Conservation (phyloP, 1,139 yeast species). For the Zygoascus meyerae region DNA sequence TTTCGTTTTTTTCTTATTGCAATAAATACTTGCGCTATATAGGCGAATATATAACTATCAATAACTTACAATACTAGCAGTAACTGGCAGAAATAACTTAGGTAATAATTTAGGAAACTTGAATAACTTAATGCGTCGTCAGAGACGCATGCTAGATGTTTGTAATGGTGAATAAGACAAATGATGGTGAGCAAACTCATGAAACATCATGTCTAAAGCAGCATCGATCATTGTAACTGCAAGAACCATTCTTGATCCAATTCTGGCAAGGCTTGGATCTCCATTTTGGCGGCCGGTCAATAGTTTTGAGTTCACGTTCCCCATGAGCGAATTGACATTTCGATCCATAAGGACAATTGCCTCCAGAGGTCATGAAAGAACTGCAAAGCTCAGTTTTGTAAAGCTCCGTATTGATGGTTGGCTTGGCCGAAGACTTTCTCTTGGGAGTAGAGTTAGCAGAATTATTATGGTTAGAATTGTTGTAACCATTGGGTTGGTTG, state of each 20-base stretch:
- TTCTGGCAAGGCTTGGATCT: constrained; percentile 88
- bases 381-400: constrained; percentile 91
- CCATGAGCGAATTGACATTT: constrained; percentile 98
- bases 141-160: neutral
- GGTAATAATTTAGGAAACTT: constrained; percentile 5
- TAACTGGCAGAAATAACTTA: constrained; percentile 2
- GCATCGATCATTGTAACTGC: constrained; percentile 88
- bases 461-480: neutral
- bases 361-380: constrained; percentile 61
- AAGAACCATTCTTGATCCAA: constrained; percentile 76
- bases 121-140: constrained; percentile 4
- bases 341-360: constrained; percentile 77
- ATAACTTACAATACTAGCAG: constrained; percentile 8
- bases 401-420: constrained; percentile 57
- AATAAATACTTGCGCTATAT: neutral
- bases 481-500: neutral
- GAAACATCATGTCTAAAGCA: constrained; percentile 65
- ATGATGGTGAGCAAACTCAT: neutral
- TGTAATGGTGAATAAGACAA: neutral
- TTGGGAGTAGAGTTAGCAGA: constrained; percentile 10
- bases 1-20: no score
- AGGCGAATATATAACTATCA: neutral
- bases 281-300: constrained; percentile 79
- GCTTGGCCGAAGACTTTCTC: constrained; percentile 28
- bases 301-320: constrained; percentile 60